A percentile compares a stretch with the other conserved stretches of the same genome.
Conservation (phyloP, 2,329 filamentous ascomycete genomes). For the Penicillium capsulatum region DNA sequence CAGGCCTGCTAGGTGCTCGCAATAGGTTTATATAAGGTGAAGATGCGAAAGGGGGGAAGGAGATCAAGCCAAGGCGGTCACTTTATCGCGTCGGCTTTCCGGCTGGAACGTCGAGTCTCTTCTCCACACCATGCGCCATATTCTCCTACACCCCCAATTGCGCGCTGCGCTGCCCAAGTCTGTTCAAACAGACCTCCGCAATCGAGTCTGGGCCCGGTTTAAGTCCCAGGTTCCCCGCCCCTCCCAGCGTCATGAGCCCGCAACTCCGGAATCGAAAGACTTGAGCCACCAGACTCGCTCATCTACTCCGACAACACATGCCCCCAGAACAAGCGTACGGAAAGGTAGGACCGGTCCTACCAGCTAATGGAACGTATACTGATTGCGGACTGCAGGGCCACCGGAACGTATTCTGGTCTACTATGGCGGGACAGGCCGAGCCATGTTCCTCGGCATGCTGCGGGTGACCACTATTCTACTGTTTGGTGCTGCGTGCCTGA, state of each 20-base stretch:
- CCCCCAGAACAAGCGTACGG: conserved; percentile 25
- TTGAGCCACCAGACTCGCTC: conserved; percentile 8
- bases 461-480: conserved; percentile 69
- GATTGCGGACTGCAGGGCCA: conserved; percentile 26
- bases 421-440: conserved; percentile 65
- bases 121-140: conserved; percentile 24
- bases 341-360: conserved; percentile 23
- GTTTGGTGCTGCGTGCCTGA: conserved; percentile 61
- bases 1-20: conserved; percentile 8
- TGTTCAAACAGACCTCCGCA: conserved; percentile 26
- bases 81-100: conserved; percentile 6
- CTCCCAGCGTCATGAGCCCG: conserved; percentile 20
- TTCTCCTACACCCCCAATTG: conserved; percentile 31
- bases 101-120: conserved; percentile 5
- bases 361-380: conserved; percentile 3
- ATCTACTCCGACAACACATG: conserved; percentile 13
- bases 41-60: too few relatives aligned
- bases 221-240: conserved; percentile 28
- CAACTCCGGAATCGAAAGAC: conserved; percentile 21
- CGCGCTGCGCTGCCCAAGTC: conserved; percentile 24
- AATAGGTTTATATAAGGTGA: too few relatives aligned
- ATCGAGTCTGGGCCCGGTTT: conserved; percentile 24
- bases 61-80: conserved; percentile 8
- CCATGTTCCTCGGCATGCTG: conserved; percentile 64
- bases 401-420: conserved; percentile 61